These are phyloP conservation scores for Pelomyxa schiedti DNA, from an alignment of 78 protist genomes.

Conservation along the genomic window DNA sequence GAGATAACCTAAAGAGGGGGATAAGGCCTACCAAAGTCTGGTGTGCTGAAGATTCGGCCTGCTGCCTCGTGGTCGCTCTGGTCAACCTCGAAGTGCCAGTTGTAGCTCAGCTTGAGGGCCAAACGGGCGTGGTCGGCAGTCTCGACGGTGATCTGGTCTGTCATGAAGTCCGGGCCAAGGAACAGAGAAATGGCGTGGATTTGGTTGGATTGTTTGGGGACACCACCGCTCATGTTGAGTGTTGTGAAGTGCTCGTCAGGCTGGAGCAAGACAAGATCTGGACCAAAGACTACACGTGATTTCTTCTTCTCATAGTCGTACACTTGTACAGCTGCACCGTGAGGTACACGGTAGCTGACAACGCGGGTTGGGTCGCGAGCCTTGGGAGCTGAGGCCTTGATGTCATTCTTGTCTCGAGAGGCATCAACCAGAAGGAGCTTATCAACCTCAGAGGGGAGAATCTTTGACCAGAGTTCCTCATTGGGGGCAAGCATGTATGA, in stretches of 20 bases:
- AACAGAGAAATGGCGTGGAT: conserved; percentile 51
- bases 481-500: conserved; percentile 58
- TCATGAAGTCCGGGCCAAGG: conserved; percentile 83
- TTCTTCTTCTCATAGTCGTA: conserved; percentile 62
- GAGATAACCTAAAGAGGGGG: no score
- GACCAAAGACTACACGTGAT: conserved; percentile 68
- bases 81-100: conserved; percentile 65
- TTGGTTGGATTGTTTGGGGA: conserved; percentile 54
- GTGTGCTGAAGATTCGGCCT: conserved; percentile 42
- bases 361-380: conserved; percentile 60
- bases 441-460: conserved; percentile 58
- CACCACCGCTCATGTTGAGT: conserved; percentile 58
- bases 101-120: conserved; percentile 58
- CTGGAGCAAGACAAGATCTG: conserved; percentile 61
- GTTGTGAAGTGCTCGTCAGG: conserved; percentile 80
- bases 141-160: conserved; percentile 69
- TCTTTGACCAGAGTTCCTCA: conserved; percentile 76
- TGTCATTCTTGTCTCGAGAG: conserved; percentile 36
- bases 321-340: conserved; percentile 70
- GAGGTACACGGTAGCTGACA: conserved; percentile 70
- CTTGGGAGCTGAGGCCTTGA: conserved; percentile 16
- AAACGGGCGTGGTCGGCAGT: conserved; percentile 77
- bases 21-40: conserved; percentile 75
- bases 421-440: conserved; percentile 24
- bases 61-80: not conserved